These are phyloP conservation scores for Cryptococcus sp. DNA, from an alignment of 1,284 basidiomycete species.

Conservation along the genomic window DNA sequence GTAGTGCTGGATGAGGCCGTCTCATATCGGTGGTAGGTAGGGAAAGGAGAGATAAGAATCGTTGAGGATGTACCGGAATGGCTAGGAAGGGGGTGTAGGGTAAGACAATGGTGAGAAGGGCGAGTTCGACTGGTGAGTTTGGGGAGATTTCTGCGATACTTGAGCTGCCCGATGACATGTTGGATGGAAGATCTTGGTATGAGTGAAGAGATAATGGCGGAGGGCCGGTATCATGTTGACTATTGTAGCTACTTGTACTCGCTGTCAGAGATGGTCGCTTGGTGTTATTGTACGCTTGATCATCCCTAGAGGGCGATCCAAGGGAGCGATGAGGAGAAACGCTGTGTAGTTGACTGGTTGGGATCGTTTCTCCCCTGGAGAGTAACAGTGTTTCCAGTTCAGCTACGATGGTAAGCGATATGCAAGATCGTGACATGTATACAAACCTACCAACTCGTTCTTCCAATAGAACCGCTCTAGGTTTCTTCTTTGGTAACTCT, in stretches of 20 bases:
- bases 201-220: neutral
- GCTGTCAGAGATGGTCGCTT: neutral
- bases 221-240: neutral
- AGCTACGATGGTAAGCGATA: constrained; percentile 8
- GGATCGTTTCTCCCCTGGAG: constrained; percentile 5
- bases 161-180: constrained; percentile 1
- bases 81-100: constrained; percentile 27
- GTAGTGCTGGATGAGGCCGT: constrained; percentile 34
- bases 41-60: constrained; percentile 26
- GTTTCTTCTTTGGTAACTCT: constrained; percentile 23
- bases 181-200: neutral
- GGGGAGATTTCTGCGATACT: constrained; percentile 15
- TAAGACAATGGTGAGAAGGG: constrained; percentile 25
- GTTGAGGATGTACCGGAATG: constrained; percentile 29
- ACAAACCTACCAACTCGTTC: constrained; percentile 26
- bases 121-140: constrained; percentile 19
- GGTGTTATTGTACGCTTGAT: neutral
- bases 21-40: constrained; percentile 10
- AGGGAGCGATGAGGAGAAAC: neutral
- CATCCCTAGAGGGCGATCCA: no score
- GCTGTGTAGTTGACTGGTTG: constrained; percentile 6
- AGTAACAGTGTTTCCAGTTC: constrained; percentile 23
- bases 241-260: neutral
- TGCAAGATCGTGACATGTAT: neutral
- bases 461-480: constrained; percentile 23